Conservation (phyloP, 2,329 filamentous ascomycete species). For the Penicillium sp. region DNA sequence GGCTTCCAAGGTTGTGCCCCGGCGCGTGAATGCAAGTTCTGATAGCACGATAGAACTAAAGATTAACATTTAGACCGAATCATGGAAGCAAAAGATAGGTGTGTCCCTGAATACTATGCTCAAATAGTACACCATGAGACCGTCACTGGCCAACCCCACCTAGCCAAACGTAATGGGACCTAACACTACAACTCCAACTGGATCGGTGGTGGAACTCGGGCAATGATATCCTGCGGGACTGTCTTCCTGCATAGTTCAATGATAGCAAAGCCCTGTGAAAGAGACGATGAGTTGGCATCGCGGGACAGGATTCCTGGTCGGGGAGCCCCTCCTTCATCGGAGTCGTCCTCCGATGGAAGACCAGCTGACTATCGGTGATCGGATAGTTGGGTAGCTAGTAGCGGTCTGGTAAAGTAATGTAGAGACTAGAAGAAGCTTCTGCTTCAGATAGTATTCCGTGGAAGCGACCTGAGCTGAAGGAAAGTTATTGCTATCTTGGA, state of each 20-base stretch:
- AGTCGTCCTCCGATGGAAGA: conserved; percentile 7
- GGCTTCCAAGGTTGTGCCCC: background rate
- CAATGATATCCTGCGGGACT: background rate
- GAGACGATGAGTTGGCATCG: background rate
- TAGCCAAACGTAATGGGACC: background rate
- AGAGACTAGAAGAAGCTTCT: background rate
- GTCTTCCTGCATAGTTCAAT: background rate
- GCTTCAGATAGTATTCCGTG: background rate
- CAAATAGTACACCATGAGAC: background rate
- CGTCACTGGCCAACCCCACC: background rate
- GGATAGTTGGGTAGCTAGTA: background rate
- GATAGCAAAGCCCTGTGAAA: background rate
- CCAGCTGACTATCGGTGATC: conserved; percentile 9
- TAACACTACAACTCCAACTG: background rate
- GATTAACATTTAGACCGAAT: background rate
- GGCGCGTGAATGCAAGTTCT: background rate
- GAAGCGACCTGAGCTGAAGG: background rate
- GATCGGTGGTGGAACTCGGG: background rate
- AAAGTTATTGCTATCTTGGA: background rate
- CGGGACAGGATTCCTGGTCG: background rate
- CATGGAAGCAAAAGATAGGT: background rate
- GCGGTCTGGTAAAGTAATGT: background rate
- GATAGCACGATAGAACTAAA: background rate
- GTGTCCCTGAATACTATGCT: background rate
- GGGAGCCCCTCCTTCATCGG: conserved; percentile 16